Base-by-base conservation (phyloP, 148 eudicot genomes). In the Oxyria digyna region DNA sequence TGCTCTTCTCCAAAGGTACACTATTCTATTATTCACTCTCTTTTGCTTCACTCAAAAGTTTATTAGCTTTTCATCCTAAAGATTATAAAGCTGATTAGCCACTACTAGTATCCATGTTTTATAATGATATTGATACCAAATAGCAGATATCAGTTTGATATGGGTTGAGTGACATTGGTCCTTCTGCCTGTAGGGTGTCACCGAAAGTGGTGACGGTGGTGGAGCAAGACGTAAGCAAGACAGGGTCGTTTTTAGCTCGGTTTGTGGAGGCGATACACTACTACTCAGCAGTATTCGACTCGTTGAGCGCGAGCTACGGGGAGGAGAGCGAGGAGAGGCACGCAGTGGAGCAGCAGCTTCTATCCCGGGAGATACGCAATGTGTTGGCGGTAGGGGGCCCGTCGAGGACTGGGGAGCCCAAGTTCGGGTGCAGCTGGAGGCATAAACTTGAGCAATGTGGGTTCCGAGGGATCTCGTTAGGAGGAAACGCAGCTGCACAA, bases 231-330 rank as follows among this genome's bases (percentile, higher is more conserved):
- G 75, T 94, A 62, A 94, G 87, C 79, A 92, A 86, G 15, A 87
- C 96, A 15, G 96, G 92, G 0, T 81, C 96, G 0, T 94, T 94
- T 83, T 73, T 94, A 72, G 96, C 89, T 8, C 70, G 99, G 32
- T 94, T 94, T 11, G 99, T 94, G 46, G 99, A 94, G 78, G 99
- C 99, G 6, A 89, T 94, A 69, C 99, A 94, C 80, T 94, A 94
- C 84, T 94, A 91, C 79, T 94, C 99, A 7, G 97, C 99, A 46
- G 73, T 94, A 70, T 94, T 94, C 12, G 99, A 94, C 77, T 90
- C 99, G 13, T 68, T 94, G 2, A 97, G 99, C 3, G 97, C 97
- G 14, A 87, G 97, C 81, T 91, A 87, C 10, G 92, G 87, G 29
- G 99, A 90, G 42, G 99, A 94, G 67, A 94, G 97, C 33, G 97